Evolutionary conservation across 1,139 yeast genomes (phyloP), one percentile per base, ranked within the genome.

Genomic region (Yamadazyma siamensis): DNA sequence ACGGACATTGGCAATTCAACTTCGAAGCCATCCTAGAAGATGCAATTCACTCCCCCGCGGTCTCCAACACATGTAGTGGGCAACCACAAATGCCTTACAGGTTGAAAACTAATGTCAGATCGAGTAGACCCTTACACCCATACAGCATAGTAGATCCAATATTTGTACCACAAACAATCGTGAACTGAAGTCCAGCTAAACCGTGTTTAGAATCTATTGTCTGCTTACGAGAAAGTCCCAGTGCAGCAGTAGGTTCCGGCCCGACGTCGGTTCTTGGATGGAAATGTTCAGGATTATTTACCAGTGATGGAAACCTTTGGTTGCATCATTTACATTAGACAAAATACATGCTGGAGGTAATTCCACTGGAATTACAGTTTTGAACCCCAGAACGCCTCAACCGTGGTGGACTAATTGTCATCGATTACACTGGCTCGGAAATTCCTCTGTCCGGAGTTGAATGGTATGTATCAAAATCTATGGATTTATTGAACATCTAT

Each of bases 261-360:
- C 23, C 33, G 26, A 26, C n/a, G n/a, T n/a, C n/a, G 15, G n/a
- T 19, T 26, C 8, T 26, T 18, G 28, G 23, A 5, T n/a, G n/a
- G n/a, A n/a, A n/a, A n/a, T n/a, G n/a, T n/a, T n/a, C n/a, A n/a
- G n/a, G n/a, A n/a, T n/a, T n/a, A n/a, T n/a, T n/a, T n/a, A n/a
- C n/a, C n/a, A n/a, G n/a, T n/a, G n/a, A n/a, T n/a, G n/a, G n/a
- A n/a, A n/a, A n/a, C n/a, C n/a, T n/a, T n/a, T n/a, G n/a, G n/a
- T n/a, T n/a, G n/a, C n/a, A n/a, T n/a, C n/a, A n/a, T 21, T 32
- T 29, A 23, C 30, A 33, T 33, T 33, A 33, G 39, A 27, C 39
- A 36, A 33, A 33, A 31, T 33, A 33, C 32, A 20, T 19, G 22
- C 27, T 18, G 23, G 21, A 17, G 31, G 31, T 28, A 13, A 24